These are phyloP conservation scores for Theobroma cacao DNA, from an alignment of 345 rosid species.

Conservation along the genomic window DNA sequence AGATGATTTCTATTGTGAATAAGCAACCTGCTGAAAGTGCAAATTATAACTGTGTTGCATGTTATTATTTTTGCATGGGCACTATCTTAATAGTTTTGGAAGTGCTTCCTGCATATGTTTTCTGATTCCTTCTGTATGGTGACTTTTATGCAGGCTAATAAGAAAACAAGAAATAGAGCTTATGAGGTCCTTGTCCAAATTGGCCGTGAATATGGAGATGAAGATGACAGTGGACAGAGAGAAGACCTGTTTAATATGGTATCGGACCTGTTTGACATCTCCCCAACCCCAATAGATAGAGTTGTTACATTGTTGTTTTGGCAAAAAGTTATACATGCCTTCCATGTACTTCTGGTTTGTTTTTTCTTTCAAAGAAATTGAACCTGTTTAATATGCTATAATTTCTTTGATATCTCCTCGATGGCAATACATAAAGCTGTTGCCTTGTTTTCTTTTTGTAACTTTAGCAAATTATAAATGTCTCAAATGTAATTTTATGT, in stretches of 20 bases:
- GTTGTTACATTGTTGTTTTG: not conserved
- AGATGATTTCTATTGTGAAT: not conserved
- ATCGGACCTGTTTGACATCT: not conserved
- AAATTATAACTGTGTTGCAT: not conserved
- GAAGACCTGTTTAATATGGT: constrained; percentile 91
- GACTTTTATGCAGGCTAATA: constrained; percentile 59
- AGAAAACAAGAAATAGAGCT: constrained; percentile 92
- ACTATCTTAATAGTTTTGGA: not conserved
- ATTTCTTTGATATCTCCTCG: not conserved
- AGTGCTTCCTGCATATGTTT: not conserved
- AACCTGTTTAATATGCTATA: not conserved
- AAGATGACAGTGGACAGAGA: constrained; percentile 71
- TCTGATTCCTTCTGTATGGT: constrained; percentile 7
- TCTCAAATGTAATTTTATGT: not conserved
- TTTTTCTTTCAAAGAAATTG: not conserved
- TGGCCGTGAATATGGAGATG: constrained; percentile 91
- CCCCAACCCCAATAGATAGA: not conserved
- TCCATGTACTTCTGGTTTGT: not conserved
- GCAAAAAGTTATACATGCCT: too few species aligned
- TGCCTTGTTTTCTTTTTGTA: not conserved
- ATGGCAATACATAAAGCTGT: not conserved
- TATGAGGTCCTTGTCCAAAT: constrained; percentile 91
- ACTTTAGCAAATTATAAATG: not conserved
- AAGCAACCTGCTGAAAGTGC: not conserved
- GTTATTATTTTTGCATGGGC: not conserved